phyloP scores from a whole-genome alignment of 768 basidiomycete genomes.

The Russula sp. region DNA sequence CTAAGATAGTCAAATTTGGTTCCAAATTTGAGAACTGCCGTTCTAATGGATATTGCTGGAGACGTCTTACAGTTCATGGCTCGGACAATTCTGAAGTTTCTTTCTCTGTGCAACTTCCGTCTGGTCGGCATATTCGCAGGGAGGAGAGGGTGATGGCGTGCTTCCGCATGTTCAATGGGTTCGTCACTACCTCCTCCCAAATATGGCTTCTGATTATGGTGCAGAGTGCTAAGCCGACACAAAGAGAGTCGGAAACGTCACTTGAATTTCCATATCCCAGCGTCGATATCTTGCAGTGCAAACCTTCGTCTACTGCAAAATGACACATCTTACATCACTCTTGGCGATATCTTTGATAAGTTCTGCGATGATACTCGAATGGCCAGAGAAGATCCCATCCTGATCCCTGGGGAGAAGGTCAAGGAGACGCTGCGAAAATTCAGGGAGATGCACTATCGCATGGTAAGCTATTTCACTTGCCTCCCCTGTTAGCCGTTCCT shows the following conservation, averaged over 20 bases:
- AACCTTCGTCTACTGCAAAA: slow-evolving; percentile 81
- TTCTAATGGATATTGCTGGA: slow-evolving; percentile 79
- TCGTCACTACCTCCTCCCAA: background rate
- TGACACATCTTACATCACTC: slow-evolving; percentile 82
- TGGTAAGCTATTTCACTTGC: slow-evolving; percentile 29
- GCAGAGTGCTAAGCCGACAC: slow-evolving; percentile 73
- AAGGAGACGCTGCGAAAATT: slow-evolving; percentile 58
- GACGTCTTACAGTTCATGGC: slow-evolving; percentile 85
- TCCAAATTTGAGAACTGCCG: slow-evolving; percentile 88
- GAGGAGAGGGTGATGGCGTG: slow-evolving; percentile 91
- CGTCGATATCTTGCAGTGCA: slow-evolving; percentile 77
- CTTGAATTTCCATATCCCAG: slow-evolving; percentile 85
- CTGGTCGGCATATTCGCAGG: slow-evolving; percentile 75
- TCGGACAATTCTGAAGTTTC: slow-evolving; percentile 83
- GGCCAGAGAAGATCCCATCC: slow-evolving; percentile 78
- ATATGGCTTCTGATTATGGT: slow-evolving; percentile 1
- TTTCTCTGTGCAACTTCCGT: slow-evolving; percentile 87
- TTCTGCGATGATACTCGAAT: slow-evolving; percentile 72
- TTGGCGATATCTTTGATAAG: slow-evolving; percentile 92
- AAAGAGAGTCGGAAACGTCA: slow-evolving; percentile 93
- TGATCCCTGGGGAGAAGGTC: slow-evolving; percentile 80
- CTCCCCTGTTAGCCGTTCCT: background rate
- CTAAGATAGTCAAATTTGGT: slow-evolving; percentile 84
- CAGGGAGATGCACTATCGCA: slow-evolving; percentile 36
- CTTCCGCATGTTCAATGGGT: slow-evolving; percentile 94